Conservation (phyloP, 352 stramenopile species). For the Phytophthora crassamura region DNA sequence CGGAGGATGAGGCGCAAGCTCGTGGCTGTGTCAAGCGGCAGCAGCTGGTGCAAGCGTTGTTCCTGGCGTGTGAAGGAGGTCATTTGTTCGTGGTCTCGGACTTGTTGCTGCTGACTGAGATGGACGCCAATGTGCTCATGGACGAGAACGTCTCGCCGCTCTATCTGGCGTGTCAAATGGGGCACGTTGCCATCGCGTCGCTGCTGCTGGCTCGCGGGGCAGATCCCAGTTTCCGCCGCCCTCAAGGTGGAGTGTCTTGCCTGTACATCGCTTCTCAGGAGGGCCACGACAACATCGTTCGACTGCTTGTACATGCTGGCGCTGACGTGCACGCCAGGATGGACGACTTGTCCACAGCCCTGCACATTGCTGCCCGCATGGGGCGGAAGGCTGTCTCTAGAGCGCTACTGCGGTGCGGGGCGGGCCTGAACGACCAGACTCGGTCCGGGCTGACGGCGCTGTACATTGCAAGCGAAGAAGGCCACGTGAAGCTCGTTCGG, state of each 20-base stretch:
- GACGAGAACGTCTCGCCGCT: slow-evolving; percentile 81
- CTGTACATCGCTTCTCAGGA: slow-evolving; percentile 86
- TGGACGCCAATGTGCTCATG: slow-evolving; percentile 79
- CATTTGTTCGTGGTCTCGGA: slow-evolving; percentile 73
- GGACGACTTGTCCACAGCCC: slow-evolving; percentile 77
- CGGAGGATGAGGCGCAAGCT: slow-evolving; percentile 12
- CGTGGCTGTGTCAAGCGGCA: slow-evolving; percentile 17
- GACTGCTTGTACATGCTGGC: slow-evolving; percentile 49
- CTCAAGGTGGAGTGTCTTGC: slow-evolving; percentile 69
- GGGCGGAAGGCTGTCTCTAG: slow-evolving; percentile 63
- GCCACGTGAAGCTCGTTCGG: slow-evolving; percentile 65
- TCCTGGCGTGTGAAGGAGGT: slow-evolving; percentile 79
- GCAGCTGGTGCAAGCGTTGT: slow-evolving; percentile 70
- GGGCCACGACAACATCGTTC: slow-evolving; percentile 70
- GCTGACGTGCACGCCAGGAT: slow-evolving; percentile 75
- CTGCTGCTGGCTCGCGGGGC: slow-evolving; percentile 64
- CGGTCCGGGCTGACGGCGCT: slow-evolving; percentile 79
- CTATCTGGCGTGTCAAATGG: slow-evolving; percentile 88
- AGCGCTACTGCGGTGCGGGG: slow-evolving; percentile 59
- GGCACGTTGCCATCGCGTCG: slow-evolving; percentile 65
- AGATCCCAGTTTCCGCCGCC: slow-evolving; percentile 70
- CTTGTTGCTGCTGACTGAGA: slow-evolving; percentile 56
- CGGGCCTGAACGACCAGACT: slow-evolving; percentile 73
- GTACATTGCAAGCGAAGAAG: slow-evolving; percentile 89
- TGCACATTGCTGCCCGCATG: slow-evolving; percentile 86